Evolutionary conservation across 257 asterid genomes (phyloP), one percentile per base, ranked within the genome.

Genomic region (Dorcoceras hygrometricum): DNA sequence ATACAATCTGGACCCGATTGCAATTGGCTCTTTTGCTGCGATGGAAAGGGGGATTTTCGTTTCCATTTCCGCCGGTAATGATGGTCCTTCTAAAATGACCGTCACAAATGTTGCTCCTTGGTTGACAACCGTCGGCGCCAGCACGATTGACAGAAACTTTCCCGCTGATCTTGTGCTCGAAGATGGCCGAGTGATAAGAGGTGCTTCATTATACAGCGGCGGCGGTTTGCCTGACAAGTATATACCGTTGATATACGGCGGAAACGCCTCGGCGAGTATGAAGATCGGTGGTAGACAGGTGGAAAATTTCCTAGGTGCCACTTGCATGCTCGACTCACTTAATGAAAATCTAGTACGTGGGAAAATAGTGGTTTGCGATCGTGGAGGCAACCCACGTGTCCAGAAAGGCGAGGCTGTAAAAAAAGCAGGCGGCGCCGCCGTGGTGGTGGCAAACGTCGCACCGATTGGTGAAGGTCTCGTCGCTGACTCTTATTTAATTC

Each of bases 51-150:
- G 98, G 0, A 62, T 89, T 76, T 36, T 91, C 0, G 83, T 91
- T 16, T 87, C 95, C 0, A 95, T 95, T 5, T 87, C 98, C 4
- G 96, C 96, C 0, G 98, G 98, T 0, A 91, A 91, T 11, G 95
- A 87, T 0, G 98, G 98, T 1, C 96, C 98, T 0, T 54, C 65
- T n/a, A 57, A 66, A 55, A 77, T 73, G 86, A 82, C 90, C 0
- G 96, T 89, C 16, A 89, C 92, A 3, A 91, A 91, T 57, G 85
- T 85, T 4, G 88, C 96, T 2, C 96, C 98, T 1, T 91, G 98
- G 98, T 81, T 91, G 55, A 89, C 93, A 0, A 89, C 89, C 1
- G 91, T 91, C 6, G 98, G 98, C 0, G 98, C 98, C 0, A 76
- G 98, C 77, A 91, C 98, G 0, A 89, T 91, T 0, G 98, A 91